Evolutionary conservation across 2,329 filamentous ascomycete species (phyloP).

Genomic region (Colletotrichum sp.): DNA sequence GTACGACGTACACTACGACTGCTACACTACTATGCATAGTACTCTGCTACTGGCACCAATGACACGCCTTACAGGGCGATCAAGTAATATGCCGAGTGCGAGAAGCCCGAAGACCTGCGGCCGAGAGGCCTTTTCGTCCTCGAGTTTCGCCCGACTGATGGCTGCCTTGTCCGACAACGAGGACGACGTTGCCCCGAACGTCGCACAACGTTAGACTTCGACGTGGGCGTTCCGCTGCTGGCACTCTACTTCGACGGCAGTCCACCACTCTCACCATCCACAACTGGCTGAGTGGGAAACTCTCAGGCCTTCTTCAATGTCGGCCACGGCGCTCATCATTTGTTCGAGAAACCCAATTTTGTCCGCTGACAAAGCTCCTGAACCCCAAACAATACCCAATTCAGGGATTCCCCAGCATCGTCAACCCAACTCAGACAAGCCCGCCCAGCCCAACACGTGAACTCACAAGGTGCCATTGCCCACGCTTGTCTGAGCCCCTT

Average conservation of each 20-base stretch:
- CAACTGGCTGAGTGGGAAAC: not conserved
- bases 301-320: not conserved
- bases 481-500: not conserved
- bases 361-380: slow-evolving; percentile 7
- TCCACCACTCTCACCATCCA: not conserved
- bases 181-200: not conserved
- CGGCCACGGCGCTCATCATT: not conserved
- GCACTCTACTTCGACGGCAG: not conserved
- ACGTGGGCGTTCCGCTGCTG: not conserved
- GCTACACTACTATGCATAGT: not conserved
- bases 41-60: not conserved
- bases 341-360: not conserved
- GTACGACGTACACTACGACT: not conserved
- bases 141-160: not conserved
- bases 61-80: not conserved
- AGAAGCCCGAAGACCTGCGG: not conserved
- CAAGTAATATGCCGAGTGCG: not conserved
- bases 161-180: not conserved
- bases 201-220: not conserved
- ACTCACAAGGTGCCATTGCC: slow-evolving; percentile 12
- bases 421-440: slow-evolving; percentile 2
- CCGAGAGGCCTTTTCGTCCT: not conserved
- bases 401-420: slow-evolving; percentile 5
- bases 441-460: slow-evolving; percentile 9
- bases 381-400: not conserved